Base-by-base conservation (phyloP, 495 filamentous ascomycete genomes). In the Peziza echinospora region DNA sequence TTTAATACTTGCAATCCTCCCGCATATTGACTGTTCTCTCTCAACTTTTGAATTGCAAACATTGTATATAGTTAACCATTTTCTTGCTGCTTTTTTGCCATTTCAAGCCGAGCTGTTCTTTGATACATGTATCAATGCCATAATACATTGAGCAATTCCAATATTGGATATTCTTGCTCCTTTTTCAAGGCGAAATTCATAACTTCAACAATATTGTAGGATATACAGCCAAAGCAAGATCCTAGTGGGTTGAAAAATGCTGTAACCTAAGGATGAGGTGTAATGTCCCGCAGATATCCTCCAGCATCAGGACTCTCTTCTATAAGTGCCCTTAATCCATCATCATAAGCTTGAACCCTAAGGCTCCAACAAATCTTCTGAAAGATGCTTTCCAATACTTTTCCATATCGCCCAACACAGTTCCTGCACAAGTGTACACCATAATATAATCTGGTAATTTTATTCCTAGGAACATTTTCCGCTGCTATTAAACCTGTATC, bases 201-300 rank as follows among this genome's bases (percentile, higher is more conserved):
- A 9, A 9, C 1, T 42, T 42, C 40, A 42, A 42, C 19, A 42
- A 42, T n/a, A 21, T 42, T 42, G 2, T 11, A 16, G 25, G 49
- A 47, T 2, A 7, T 49, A 5, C 45, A 13, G 1, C 50, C 47
- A 43, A 30, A 49, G 1, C 24, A 17, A 6, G 5, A 3, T 13
- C 28, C 50, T n/a, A n/a, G n/a, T n/a, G n/a, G n/a, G 0, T 1
- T 5, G 23, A 46, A 49, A 37, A 46, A 52, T 1, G 47, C 46
- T 1, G 41, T 37, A 10, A 46, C 46, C 50, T 30, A 52, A n/a
- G 49, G 6, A 5, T 22, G 5, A 7, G 5, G 13, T 10, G 43
- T 24, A 13, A 49, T 49, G 4, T 1, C 10, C 8, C n/a, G 0
- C 5, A 52, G 10, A 11, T 49, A 52, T 9, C 40, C 30, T 0